Conservation (phyloP, 108 stramenopile species). For the Cyclotella choctawhatcheeana region DNA sequence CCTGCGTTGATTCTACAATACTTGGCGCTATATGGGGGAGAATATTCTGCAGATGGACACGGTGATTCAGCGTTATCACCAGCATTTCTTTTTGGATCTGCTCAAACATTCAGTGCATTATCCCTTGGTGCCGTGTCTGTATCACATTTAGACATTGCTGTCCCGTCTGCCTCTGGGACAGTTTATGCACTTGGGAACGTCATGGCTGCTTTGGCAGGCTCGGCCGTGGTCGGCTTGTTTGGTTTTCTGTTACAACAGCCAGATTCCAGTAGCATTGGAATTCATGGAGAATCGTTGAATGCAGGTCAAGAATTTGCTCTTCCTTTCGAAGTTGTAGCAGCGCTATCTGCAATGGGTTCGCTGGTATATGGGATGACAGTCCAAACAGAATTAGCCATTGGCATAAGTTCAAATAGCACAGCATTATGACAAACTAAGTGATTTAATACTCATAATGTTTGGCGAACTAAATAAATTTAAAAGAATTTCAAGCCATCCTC, state of each 20-base stretch:
- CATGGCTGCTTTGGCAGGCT: conserved; percentile 39
- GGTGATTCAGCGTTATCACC: conserved; percentile 13
- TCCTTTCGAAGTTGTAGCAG: conserved; percentile 36
- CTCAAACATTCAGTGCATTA: conserved; percentile 47
- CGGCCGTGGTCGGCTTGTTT: conserved; percentile 34
- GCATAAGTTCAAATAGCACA: neutral
- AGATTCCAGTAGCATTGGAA: neutral
- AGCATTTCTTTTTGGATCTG: conserved; percentile 39
- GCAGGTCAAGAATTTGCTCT: conserved; percentile 29
- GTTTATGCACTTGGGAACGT: conserved; percentile 53
- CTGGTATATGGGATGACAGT: conserved; percentile 32
- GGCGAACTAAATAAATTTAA: conserved; percentile 36
- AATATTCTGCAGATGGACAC: neutral
- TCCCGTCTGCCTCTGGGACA: conserved; percentile 34
- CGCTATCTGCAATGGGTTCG: conserved; percentile 38
- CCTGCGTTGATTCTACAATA: conserved; percentile 37
- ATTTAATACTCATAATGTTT: no score
- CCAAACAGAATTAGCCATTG: conserved; percentile 21
- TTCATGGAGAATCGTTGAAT: neutral
- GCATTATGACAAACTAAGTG: no score
- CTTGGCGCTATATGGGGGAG: conserved; percentile 2
- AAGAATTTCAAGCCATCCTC: conserved; percentile 93
- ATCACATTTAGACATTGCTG: conserved; percentile 44
- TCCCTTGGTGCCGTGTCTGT: conserved; percentile 49
- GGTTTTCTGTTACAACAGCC: conserved; percentile 26